Conservation (phyloP, 495 filamentous ascomycete species). For the Endocarpon pusillum region DNA sequence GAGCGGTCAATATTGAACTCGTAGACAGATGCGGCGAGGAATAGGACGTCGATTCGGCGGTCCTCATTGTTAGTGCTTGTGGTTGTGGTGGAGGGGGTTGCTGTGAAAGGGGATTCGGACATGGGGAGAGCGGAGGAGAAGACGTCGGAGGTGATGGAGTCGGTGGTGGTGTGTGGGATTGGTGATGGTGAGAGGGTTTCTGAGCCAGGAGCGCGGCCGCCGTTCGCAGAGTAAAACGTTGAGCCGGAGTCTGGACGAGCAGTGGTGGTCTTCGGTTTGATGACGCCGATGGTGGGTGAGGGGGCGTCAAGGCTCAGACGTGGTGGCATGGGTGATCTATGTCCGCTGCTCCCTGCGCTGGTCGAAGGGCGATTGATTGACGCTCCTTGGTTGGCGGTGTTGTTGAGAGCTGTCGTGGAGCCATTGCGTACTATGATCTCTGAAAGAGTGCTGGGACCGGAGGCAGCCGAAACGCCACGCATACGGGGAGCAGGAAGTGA, state of each 20-base stretch:
- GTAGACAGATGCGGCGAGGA: slow-evolving; percentile 84
- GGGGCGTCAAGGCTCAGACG: slow-evolving; percentile 27
- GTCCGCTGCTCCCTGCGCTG: slow-evolving; percentile 7
- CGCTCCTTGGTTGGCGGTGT: too few relatives aligned
- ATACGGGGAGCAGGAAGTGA: slow-evolving; percentile 5
- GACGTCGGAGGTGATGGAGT: slow-evolving; percentile 42
- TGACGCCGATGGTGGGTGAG: slow-evolving; percentile 4
- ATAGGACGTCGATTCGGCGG: slow-evolving; percentile 42
- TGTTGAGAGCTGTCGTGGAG: too few relatives aligned
- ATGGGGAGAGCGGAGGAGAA: slow-evolving; percentile 80
- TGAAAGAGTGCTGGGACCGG: slow-evolving; percentile 35
- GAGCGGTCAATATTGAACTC: slow-evolving; percentile 90
- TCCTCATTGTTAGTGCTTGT: slow-evolving; percentile 12
- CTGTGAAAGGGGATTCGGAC: slow-evolving; percentile 38
- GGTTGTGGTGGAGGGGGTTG: slow-evolving; percentile 12
- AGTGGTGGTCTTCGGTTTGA: not conserved
- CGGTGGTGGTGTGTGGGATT: too few relatives aligned
- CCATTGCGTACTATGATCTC: too few relatives aligned
- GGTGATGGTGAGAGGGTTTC: too few relatives aligned
- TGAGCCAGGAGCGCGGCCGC: slow-evolving; percentile 1
- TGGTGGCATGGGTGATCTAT: slow-evolving; percentile 24
- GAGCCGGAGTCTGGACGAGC: not conserved
- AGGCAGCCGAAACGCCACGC: slow-evolving; percentile 24
- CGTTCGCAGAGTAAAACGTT: not conserved
- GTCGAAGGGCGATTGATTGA: too few relatives aligned